Percentiles rank a stretch among this genome's conserved stretches.
These are phyloP conservation scores for Epipyxis sp. DNA, from an alignment of 108 stramenopile species.

Conservation along the genomic window DNA sequence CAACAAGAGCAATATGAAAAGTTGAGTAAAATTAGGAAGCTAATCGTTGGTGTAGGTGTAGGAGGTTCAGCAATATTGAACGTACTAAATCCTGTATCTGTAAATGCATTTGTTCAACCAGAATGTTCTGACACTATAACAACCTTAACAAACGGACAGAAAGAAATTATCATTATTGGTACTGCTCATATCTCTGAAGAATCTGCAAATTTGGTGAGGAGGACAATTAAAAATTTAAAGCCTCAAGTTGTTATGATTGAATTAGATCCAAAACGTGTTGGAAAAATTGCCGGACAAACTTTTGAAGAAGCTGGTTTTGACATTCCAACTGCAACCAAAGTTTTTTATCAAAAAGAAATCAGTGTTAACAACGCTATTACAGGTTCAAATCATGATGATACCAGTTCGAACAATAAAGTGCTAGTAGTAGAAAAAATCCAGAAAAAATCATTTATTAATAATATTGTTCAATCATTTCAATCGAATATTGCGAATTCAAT, in stretches of 20 bases:
- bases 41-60: too few relatives aligned
- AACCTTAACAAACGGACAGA: not conserved
- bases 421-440: not conserved
- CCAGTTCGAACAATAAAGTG: not conserved
- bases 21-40: too few relatives aligned
- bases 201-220: not conserved
- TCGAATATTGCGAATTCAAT: not conserved
- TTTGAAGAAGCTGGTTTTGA: not conserved
- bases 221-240: not conserved
- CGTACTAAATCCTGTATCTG: not conserved
- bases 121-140: not conserved
- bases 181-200: not conserved
- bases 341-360: too few relatives aligned
- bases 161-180: not conserved
- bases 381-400: not conserved
- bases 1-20: too few relatives aligned
- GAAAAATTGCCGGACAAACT: not conserved
- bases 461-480: not conserved
- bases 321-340: too few relatives aligned
- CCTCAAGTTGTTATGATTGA: not conserved
- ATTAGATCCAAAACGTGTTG: not conserved
- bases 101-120: not conserved
- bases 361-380: too few relatives aligned
- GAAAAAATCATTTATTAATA: not conserved
- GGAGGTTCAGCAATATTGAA: not conserved